Base-by-base conservation (phyloP, 148 eudicot species). In the Fagopyrum esculentum region DNA sequence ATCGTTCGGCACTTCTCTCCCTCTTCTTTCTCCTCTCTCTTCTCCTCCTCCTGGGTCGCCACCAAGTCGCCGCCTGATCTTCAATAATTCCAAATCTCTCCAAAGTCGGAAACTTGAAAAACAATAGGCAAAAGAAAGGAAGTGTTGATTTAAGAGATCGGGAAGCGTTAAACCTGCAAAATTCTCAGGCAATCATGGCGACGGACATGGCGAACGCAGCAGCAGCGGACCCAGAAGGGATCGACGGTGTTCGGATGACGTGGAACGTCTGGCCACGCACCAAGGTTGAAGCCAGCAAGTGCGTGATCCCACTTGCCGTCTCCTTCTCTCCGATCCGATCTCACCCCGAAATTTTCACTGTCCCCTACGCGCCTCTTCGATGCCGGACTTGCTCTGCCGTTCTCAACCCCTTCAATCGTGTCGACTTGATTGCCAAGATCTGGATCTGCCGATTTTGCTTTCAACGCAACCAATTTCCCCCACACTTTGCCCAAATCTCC, bases 401-500 rank as follows among this genome's bases (percentile, higher is more conserved):
- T 10, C 78, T 94, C 45, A 94, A 89, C 84, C 93, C 97, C 17
- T 92, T 69, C 66, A 81, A 84, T 48, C 84, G 87, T 6, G 93
- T 89, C 22, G 97, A 94, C 76, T 94, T 83, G 78, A 40, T 84
- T 3, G 92, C 93, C 48, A 86, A 81, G 56, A 85, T 94, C 78
- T 94, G 98, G 98, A 91, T 91, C 90, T 94, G 97, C 80, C 89
- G 93, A 0, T 91, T 94, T 45, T 91, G 97, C 74, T 85, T 82
- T 77, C 97, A 91, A 47, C 85, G 98, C 69, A 94, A 94, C 71
- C 93, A 86, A 44, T 94, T 94, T 57, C 98, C 98, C 0, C 93
- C 85, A 9, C 90, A 88, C 12, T 94, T 88, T 56, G 68, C 86
- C 29, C 84, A 83, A 10, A 81, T 94, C 13, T 88, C 91, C 15